A percentile compares a stretch with the other conserved stretches of the same genome.
Evolutionary conservation across 179 eudicot species (phyloP).

Genomic region (Spergularia azorica): DNA sequence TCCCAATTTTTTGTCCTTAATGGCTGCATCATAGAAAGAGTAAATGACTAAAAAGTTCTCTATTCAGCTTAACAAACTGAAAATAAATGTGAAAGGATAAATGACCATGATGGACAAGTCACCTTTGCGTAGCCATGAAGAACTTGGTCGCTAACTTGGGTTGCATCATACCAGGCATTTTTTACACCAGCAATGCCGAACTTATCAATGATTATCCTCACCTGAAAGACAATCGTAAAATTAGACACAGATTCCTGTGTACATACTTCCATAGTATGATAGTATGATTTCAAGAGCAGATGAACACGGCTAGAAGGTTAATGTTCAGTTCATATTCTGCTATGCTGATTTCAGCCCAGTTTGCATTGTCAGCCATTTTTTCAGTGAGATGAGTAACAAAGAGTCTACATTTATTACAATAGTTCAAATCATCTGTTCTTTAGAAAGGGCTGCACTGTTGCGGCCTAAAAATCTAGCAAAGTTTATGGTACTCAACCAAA

Average conservation of each 20-base stretch:
- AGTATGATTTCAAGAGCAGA: neutral
- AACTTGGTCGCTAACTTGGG: constrained; percentile 60
- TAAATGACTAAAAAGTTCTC: no score
- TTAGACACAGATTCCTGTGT: neutral
- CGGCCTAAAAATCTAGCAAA: neutral
- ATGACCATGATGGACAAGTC: constrained; percentile 17
- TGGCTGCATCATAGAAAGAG: constrained; percentile 52
- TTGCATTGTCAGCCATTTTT: neutral
- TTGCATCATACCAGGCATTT: constrained; percentile 77
- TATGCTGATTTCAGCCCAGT: no score
- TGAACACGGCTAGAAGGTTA: neutral
- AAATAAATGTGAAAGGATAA: neutral
- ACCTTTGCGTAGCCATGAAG: constrained; percentile 87
- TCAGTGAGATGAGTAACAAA: neutral
- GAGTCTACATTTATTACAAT: neutral
- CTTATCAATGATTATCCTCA: constrained; percentile 75
- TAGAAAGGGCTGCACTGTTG: no score
- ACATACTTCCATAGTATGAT: neutral
- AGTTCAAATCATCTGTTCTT: neutral
- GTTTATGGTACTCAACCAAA: neutral
- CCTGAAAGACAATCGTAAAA: constrained; percentile 39
- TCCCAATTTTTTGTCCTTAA: constrained; percentile 82
- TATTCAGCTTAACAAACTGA: neutral
- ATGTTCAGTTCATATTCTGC: neutral
- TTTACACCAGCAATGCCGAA: constrained; percentile 71